Evolutionary conservation across 2,329 filamentous ascomycete genomes (phyloP), one percentile per base, ranked within the genome.

Genomic region (Moelleriella libera): DNA sequence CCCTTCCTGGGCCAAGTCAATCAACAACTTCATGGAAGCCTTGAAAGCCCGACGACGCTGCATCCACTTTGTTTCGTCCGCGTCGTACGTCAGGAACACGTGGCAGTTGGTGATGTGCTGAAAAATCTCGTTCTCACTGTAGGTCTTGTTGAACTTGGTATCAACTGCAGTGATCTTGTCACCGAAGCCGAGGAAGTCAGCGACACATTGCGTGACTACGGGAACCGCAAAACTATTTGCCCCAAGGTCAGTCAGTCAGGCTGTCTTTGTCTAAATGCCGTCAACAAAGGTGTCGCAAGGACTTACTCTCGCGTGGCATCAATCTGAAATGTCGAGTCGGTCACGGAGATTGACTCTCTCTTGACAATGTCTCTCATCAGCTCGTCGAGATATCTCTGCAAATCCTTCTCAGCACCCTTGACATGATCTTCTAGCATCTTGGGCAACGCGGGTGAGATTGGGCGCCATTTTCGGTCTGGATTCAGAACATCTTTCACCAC

Each of bases 81-180:
- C 34, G 43, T 54, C 55, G 32, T 57, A 57, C 1, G 55, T 47
- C 0, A 57, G 45, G 49, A 57, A 57, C 0, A 52, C 42, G 14
- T 57, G 55, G 11, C 55, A 57, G 46, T 57, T 56, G 6, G 53
- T 56, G 45, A 57, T 57, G 40, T 57, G 55, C 42, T 56, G 54
- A 5, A 57, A 57, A 2, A 57, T 51, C 28, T 56, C 51, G 29
- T 57, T 57, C 44, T 57, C 55, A 14, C 40, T 42, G 40, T 42
- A 42, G 0, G 45, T 49, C 44, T 52, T 50, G 2, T 39, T 50
- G 1, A 34, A 48, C 11, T 43, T 43, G 0, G 46, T 54, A 30
- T 37, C 12, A 5, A 44, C 47, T 6, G 41, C 49, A 2, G 41
- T 46, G 9, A 56, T 43, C 1, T 50, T 39, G 29, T 55, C 34